Evolutionary conservation across 352 stramenopile species (phyloP).

Genomic region (Pythium rhizo-oryzae): DNA sequence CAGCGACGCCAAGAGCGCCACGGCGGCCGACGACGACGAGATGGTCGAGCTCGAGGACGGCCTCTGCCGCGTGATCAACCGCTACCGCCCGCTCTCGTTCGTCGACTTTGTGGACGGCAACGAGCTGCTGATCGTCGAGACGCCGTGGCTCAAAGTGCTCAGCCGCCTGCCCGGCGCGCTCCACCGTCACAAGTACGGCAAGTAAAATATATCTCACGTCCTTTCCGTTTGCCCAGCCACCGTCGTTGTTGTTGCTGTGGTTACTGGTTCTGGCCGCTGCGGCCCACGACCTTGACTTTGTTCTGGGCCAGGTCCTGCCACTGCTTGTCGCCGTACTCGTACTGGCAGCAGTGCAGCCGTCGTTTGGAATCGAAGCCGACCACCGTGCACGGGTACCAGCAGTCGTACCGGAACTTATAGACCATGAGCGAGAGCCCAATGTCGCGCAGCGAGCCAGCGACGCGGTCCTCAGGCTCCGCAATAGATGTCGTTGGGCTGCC

Average conservation of each 20-base stretch:
- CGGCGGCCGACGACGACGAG: constrained; percentile 55
- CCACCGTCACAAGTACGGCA: constrained; percentile 88
- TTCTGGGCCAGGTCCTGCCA: constrained; percentile 63
- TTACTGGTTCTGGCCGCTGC: constrained; percentile 5
- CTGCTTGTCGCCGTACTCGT: constrained; percentile 84
- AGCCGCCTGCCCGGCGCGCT: constrained; percentile 77
- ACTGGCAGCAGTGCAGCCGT: constrained; percentile 76
- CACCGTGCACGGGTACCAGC: constrained; percentile 80
- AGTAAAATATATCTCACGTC: constrained; percentile 49
- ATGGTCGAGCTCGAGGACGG: constrained; percentile 62
- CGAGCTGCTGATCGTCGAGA: constrained; percentile 84
- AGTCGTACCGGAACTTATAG: constrained; percentile 83
- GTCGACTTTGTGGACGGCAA: constrained; percentile 77
- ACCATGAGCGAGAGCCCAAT: constrained; percentile 66
- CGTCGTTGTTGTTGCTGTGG: background rate
- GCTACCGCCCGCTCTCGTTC: constrained; percentile 85
- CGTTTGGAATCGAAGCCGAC: constrained; percentile 76
- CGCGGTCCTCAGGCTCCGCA: background rate
- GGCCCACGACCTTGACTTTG: constrained; percentile 52
- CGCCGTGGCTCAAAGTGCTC: constrained; percentile 86
- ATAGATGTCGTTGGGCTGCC: background rate
- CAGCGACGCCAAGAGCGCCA: constrained; percentile 46
- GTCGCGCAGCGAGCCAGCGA: constrained; percentile 58
- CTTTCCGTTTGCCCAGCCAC: background rate
- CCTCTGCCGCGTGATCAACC: constrained; percentile 79